Evolutionary conservation across 78 protist species (phyloP).

Genomic region (Dictyostelium discoideum): DNA sequence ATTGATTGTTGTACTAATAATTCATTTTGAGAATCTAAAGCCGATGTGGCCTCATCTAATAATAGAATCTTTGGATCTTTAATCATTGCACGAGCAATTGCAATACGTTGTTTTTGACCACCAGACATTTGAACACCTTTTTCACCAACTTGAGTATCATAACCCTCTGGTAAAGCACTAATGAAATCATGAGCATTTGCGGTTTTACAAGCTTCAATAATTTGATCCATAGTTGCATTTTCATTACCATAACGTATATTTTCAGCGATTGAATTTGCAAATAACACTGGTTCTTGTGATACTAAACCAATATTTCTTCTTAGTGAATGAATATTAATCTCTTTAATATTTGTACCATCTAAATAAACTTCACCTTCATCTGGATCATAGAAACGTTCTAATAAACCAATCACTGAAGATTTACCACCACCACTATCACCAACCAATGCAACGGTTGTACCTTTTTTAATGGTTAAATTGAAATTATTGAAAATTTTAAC

Average conservation of each 20-base stretch:
- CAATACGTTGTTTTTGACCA: constrained; percentile 93
- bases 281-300: constrained; percentile 93
- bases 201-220: constrained; percentile 87
- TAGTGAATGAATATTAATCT: constrained; percentile 42
- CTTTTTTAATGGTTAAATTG: constrained; percentile 72
- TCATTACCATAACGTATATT: constrained; percentile 93
- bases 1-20: constrained; percentile 91
- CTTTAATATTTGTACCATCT: constrained; percentile 65
- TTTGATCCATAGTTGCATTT: constrained; percentile 81
- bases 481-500: constrained; percentile 79
- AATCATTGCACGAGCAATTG: constrained; percentile 97
- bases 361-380: constrained; percentile 50
- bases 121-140: constrained; percentile 95
- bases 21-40: constrained; percentile 97
- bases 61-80: constrained; percentile 94
- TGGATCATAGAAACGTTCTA: constrained; percentile 81
- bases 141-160: constrained; percentile 95
- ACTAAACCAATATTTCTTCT: constrained; percentile 85
- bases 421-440: constrained; percentile 94
- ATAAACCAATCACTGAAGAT: constrained; percentile 76
- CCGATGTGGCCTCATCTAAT: constrained; percentile 98
- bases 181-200: constrained; percentile 97
- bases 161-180: constrained; percentile 88
- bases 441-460: constrained; percentile 90
- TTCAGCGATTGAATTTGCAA: constrained; percentile 88